Evolutionary conservation across 176 grass and related monocot species (phyloP).

Genomic region (Bromus sterilis): DNA sequence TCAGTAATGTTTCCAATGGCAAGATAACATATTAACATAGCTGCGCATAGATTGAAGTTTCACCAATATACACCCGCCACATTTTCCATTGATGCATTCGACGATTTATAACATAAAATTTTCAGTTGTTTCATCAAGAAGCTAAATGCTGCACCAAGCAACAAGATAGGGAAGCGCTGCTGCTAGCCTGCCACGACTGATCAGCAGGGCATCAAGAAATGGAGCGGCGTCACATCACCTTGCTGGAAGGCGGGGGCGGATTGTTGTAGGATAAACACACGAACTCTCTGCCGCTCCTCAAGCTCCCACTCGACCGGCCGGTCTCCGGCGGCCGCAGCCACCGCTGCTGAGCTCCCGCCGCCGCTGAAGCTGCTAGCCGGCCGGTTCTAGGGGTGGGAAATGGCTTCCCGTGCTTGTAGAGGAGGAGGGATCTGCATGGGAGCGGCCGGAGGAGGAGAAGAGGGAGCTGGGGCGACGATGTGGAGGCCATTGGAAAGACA

Average conservation of each 20-base stretch:
- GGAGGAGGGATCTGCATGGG: not conserved
- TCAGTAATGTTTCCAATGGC: not conserved
- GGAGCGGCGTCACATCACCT: slow-evolving; percentile 26
- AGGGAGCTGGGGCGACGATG: not conserved
- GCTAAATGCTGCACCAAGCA: not conserved
- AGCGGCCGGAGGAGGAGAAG: slow-evolving; percentile 23
- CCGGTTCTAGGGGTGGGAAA: not conserved
- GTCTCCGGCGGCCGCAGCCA: not conserved
- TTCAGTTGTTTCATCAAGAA: not conserved
- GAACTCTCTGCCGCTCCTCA: slow-evolving; percentile 1
- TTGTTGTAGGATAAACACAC: slow-evolving; percentile 40
- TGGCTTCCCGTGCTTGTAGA: slow-evolving; percentile 18
- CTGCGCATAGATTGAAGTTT: not conserved
- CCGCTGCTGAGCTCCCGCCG: not conserved
- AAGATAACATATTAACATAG: not conserved
- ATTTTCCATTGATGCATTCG: not conserved
- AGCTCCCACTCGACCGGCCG: not conserved
- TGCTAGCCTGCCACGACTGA: not conserved
- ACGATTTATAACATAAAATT: not conserved
- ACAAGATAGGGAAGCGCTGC: not conserved
- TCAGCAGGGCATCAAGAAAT: not conserved
- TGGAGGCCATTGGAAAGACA: slow-evolving; percentile 9
- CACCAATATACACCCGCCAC: not conserved
- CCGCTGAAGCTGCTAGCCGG: not conserved
- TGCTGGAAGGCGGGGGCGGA: slow-evolving; percentile 15